Base-by-base conservation (phyloP, 2,329 filamentous ascomycete genomes). In the Talaromyces albobiverticillius region DNA sequence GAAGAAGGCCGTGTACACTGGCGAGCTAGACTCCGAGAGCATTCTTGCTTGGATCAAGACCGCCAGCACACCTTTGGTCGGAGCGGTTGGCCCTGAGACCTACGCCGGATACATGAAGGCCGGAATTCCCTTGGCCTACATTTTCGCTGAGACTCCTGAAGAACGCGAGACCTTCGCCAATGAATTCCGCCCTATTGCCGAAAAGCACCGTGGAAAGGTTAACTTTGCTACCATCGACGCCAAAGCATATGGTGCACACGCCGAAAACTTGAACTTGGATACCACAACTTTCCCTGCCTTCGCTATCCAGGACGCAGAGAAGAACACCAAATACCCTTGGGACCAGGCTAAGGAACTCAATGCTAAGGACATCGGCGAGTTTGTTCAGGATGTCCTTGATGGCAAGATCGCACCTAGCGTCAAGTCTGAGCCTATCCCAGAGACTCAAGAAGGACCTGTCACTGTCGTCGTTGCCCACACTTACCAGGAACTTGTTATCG, bases 171-270 rank as follows among this genome's bases (percentile, higher is more conserved):
- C 85, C 68, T 85, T 96, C 62, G 80, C 87, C 63, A 83, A 87
- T 61, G 79, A 84, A 59, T 81, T 99, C 68, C 95, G 91, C 82
- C 82, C 89, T 62, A 75, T 99, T 62, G 94, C 94, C 58, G 83
- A 95, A 80, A 88, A 93, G 80, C 85, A 91, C 82, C 93, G 92
- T 79, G 93, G 94, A 76, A 86, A 85, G 73, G 84, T 99, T 80
- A 97, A 95, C 87, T 95, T 99, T 73, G 94, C 92, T 62, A 96
- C 91, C 68, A 97, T 99, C 67, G 94, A 99, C 70, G 92, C 94
- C 63, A 90, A 89, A 81, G 76, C 88, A 57, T 99, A 95, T 70
- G 94, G 94, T 71, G 91, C 93, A 64, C 94, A 99, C 78, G 92
- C 90, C 64, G 85, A 84, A 67, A 99, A 99, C 85, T 84, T 99